Evolutionary conservation across 768 basidiomycete species (phyloP), one percentile per base, ranked within the genome.

Genomic region (Boletus pseudopeckii): DNA sequence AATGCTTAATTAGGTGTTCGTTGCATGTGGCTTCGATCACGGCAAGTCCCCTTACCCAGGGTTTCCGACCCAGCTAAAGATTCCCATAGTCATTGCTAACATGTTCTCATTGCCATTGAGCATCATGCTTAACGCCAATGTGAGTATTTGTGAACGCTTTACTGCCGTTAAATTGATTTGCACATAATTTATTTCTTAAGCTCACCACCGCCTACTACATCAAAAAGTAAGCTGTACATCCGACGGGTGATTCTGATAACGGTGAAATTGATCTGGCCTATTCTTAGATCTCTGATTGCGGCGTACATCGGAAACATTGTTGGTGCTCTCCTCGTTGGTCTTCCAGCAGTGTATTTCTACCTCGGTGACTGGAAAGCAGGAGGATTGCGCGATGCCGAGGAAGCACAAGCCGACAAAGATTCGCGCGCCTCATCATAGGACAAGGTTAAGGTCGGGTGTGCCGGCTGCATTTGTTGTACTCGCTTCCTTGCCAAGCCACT

Each of bases 31-130:
- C 13, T 87, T 77, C 58, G 87, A 89, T 60, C 87, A 89, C 73
- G 84, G 86, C 81, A 64, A 52, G 75, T 51, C 20, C 2, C 4
- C 32, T 46, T 38, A 9, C n/a, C 28, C 18, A 28, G 18, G 14
- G 26, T 41, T 41, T 34, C 7, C 13, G 22, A 7, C 5, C 8
- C n/a, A 9, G 45, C 33, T 55, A 41, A 50, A 45, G 17, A 32
- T 47, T 30, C 32, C 34, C 42, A 15, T 43, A 85, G 85, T 86
- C 10, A 71, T 86, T 26, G 87, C 87, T 18, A 89, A 89, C 64
- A 88, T 89, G 87, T 88, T 83, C 66, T 86, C 81, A 4, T 70
- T 89, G 8, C 85, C 85, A 0, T 66, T 88, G 36, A 77, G 85
- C 9, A 87, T 89, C 33, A 82, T 88, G 78, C 82, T 88, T 61